Conservation (phyloP, 805 yeast genomes). For the Candida xiaguanensis region DNA sequence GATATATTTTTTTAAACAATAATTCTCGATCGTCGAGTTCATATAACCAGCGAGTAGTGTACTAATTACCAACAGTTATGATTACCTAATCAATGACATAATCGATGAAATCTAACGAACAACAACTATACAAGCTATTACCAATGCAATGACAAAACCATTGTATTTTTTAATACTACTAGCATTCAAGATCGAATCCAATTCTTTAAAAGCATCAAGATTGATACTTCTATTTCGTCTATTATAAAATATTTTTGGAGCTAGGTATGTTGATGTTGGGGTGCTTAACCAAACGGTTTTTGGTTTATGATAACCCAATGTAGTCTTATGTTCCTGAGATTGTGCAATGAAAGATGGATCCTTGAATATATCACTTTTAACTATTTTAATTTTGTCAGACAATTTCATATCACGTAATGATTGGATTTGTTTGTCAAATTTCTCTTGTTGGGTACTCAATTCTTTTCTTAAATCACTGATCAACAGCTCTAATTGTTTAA, state of each 20-base stretch:
- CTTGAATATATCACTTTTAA: too few relatives aligned
- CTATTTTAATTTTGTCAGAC: too few relatives aligned
- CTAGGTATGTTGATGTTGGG: not conserved
- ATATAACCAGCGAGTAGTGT: too few relatives aligned
- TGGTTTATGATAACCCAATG: not conserved
- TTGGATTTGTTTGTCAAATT: conserved; percentile 3
- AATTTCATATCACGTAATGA: too few relatives aligned
- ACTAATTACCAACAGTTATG: too few relatives aligned
- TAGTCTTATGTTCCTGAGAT: too few relatives aligned
- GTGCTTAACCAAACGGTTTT: not conserved
- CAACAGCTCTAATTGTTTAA: conserved; percentile 6
- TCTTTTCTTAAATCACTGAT: conserved; percentile 7
- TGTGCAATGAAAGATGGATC: too few relatives aligned
- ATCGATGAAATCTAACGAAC: too few relatives aligned
- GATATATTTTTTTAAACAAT: too few relatives aligned
- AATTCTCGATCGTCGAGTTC: too few relatives aligned
- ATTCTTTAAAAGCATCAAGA: conserved; percentile 7
- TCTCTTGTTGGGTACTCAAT: conserved; percentile 7
- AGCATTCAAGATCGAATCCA: not conserved
- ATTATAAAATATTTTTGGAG: not conserved
- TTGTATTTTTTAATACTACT: not conserved
- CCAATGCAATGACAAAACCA: not conserved
- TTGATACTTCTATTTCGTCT: conserved; percentile 2
- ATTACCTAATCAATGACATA: too few relatives aligned
- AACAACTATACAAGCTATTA: not conserved